phyloP scores from a whole-genome alignment of 345 rosid species.

The Hirschfeldia incana region DNA sequence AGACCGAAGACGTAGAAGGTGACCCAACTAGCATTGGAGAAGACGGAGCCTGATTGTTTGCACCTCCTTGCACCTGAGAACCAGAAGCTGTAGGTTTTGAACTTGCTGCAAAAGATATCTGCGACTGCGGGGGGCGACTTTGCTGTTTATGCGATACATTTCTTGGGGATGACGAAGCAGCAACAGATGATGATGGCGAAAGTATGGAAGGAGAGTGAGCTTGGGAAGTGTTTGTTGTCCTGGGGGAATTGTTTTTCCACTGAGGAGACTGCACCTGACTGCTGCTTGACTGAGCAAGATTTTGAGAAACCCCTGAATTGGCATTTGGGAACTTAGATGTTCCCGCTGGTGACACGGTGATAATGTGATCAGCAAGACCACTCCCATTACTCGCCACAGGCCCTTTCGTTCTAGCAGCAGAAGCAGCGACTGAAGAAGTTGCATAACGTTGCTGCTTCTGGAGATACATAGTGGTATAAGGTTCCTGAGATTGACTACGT shows the following conservation, averaged over 20 bases:
- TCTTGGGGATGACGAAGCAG: constrained; percentile 57
- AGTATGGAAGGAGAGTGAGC: constrained; percentile 54
- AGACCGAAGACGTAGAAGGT: constrained; percentile 74
- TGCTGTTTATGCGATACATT: constrained; percentile 69
- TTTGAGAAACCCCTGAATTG: constrained; percentile 64
- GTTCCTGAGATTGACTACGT: constrained; percentile 48
- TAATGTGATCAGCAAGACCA: constrained; percentile 62
- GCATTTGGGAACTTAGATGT: constrained; percentile 60
- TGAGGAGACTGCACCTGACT: constrained; percentile 69
- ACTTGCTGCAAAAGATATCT: constrained; percentile 74
- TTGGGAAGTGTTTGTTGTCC: constrained; percentile 49
- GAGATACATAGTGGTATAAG: constrained; percentile 49
- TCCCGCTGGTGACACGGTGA: constrained; percentile 54
- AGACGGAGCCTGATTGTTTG: constrained; percentile 56
- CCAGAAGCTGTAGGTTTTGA: constrained; percentile 57
- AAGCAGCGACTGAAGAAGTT: constrained; percentile 56
- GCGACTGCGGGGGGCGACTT: constrained; percentile 57
- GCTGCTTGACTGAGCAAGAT: constrained; percentile 62
- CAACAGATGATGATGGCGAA: constrained; percentile 43
- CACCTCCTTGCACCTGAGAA: constrained; percentile 44
- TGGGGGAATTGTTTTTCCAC: constrained; percentile 71
- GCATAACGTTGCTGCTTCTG: constrained; percentile 75
- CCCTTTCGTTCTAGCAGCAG: constrained; percentile 64
- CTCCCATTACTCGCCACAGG: constrained; percentile 58
- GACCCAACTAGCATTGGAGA: constrained; percentile 70